Base-by-base conservation (phyloP, 352 stramenopile species). In the Phytopythium vexans region DNA sequence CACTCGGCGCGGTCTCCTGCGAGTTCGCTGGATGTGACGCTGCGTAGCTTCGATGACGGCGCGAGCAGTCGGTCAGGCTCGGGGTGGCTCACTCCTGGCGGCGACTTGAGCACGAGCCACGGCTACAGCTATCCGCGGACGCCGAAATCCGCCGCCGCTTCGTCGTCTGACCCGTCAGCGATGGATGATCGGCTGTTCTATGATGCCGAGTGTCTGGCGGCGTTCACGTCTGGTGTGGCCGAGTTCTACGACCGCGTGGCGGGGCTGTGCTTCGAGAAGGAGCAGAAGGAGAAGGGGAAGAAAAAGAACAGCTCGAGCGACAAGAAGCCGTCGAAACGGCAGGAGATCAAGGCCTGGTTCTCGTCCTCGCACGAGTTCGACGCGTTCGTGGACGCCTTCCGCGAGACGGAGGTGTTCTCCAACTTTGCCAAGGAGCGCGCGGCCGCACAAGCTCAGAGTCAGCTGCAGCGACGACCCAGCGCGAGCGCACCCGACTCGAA, bases 341-440 rank as follows among this genome's bases (percentile, higher is more conserved):
- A 92, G 46, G 82, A 92, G 58, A 82, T 92, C 65, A 89, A 89
- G 64, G 79, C 82, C 36, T 92, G 82, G 82, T 92, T 92, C 41
- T 90, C 80, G 39, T 90, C 79, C 2, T 87, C 79, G 9, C 82
- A 92, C 60, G 82, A 92, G 16, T 89, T 87, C 41, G 82, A 92
- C 50, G 71, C 75, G 37, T 92, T 87, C 40, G 79, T 89, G n/a
- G 72, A 89, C 49, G 76, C 74, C n/a, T 90, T 92, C 35, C 52
- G 80, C 12, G 68, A 68, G 14, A 75, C 78, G 8, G 55, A 72
- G 7, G 60, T 90, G 41, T 76, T 84, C 16, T 36, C 70, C 33
- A 58, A 54, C 34, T 86, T 78, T 32, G 68, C 79, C 39, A 73
- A 76, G 40, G 66, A 82, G 21, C 71, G 70, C 34, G 62, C 54